phyloP scores from a whole-genome alignment of 2,329 filamentous ascomycete genomes.

The Penicillium sp. region DNA sequence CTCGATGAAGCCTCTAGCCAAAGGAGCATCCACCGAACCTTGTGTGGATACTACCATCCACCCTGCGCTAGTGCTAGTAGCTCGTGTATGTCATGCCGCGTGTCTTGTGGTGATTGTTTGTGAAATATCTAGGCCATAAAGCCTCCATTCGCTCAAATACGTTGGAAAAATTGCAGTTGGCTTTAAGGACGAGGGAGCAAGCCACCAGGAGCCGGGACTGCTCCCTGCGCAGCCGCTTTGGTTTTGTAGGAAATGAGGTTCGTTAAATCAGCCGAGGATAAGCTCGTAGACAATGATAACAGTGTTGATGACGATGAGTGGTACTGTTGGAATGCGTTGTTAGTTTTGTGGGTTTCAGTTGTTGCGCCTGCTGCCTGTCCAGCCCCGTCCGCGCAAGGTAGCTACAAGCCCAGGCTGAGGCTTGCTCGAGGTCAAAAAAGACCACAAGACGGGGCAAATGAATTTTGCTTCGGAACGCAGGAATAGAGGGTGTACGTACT shows the following conservation, averaged over 20 bases:
- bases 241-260: neutral
- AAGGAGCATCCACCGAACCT: neutral
- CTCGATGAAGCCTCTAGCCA: neutral
- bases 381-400: neutral
- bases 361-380: neutral
- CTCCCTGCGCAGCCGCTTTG: neutral
- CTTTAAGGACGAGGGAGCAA: neutral
- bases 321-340: constrained; percentile 57
- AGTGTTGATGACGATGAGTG: constrained; percentile 79
- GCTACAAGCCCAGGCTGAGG: neutral
- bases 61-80: neutral
- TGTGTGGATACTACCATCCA: neutral
- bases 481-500: constrained; percentile 58
- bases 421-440: neutral
- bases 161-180: neutral
- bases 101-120: neutral
- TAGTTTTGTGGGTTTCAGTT: neutral
- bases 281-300: constrained; percentile 82
- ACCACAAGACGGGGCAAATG: too few species aligned
- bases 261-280: constrained; percentile 63
- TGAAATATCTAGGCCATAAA: neutral
- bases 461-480: neutral
- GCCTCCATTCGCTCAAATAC: neutral
- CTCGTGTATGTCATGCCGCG: constrained; percentile 9
- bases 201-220: neutral